Evolutionary conservation across 1,284 basidiomycete genomes (phyloP), one percentile per base, ranked within the genome.

Genomic region (Cryptococcus neoformans): DNA sequence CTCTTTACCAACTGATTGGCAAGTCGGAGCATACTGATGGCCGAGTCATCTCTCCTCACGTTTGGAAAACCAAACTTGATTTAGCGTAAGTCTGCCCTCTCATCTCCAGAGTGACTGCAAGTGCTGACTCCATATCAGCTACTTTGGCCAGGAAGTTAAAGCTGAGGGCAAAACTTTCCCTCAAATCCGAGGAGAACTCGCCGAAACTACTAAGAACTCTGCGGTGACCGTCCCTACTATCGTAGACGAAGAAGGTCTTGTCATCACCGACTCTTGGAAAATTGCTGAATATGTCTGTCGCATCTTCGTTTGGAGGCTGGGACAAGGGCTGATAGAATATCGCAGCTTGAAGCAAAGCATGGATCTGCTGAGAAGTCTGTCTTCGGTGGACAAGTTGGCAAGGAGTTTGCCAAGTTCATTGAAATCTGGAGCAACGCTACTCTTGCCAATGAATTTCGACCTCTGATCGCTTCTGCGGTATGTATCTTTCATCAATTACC

Each of bases 191-290:
- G 54, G 57, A 8, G 60, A 62, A 17, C 57, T 72, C 17, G 63
- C 61, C 28, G 53, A 62, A 28, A 58, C 57, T 41, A 64, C 63
- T 7, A 65, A 65, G 42, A 69, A 70, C 59, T 48, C 60, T 6
- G 60, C 68, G n/a, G 63, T 70, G n/a, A 65, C 68, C 1, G 68
- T 70, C 16, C 70, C 70, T 2, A 70, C 68, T 4, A 53, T 72
- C 46, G 55, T 65, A 34, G 40, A 58, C 9, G 42, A 44, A 6
- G 59, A 57, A 12, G 66, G 59, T n/a, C 54, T 56, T 40, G 67
- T 53, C 17, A 61, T 68, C n/a, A 69, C 66, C 11, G 70, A 72
- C 53, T 68, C 66, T 14, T 70, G 61, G 60, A 58, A 47, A 35
- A 69, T 72, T 49, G 70, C 70, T 4, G 57, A 69, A 53, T 69